Conservation (phyloP, 2,329 filamentous ascomycete genomes). For the Septoria linicola region DNA sequence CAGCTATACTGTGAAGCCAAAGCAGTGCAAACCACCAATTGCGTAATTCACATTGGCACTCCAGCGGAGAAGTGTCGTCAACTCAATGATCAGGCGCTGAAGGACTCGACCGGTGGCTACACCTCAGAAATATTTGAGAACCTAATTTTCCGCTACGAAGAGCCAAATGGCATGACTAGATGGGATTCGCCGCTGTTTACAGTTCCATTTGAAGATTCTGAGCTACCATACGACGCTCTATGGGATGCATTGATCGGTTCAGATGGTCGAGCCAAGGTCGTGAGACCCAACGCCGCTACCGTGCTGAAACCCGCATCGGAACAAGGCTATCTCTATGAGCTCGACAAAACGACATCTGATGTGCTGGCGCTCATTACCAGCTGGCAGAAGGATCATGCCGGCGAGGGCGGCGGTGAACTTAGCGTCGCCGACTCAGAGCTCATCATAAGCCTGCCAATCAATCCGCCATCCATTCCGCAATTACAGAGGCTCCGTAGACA, state of each 20-base stretch:
- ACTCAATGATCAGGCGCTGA: slow-evolving; percentile 56
- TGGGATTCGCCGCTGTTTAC: slow-evolving; percentile 85
- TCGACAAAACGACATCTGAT: slow-evolving; percentile 76
- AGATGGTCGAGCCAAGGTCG: slow-evolving; percentile 62
- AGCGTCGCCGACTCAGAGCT: slow-evolving; percentile 52
- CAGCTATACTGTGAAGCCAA: slow-evolving; percentile 84
- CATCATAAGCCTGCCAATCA: slow-evolving; percentile 65
- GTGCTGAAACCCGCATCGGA: slow-evolving; percentile 63
- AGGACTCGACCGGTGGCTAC: slow-evolving; percentile 45
- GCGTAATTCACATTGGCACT: slow-evolving; percentile 66
- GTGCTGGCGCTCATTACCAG: slow-evolving; percentile 69
- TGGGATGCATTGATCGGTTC: slow-evolving; percentile 69
- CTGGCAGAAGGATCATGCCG: slow-evolving; percentile 63
- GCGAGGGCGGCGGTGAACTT: slow-evolving; percentile 62
- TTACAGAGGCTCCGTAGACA: slow-evolving; percentile 75
- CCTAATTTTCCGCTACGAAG: slow-evolving; percentile 77
- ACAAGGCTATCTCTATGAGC: slow-evolving; percentile 73
- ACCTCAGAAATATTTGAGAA: slow-evolving; percentile 69
- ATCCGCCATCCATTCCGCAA: slow-evolving; percentile 66
- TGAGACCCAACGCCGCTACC: slow-evolving; percentile 74
- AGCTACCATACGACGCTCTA: slow-evolving; percentile 65
- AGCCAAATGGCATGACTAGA: slow-evolving; percentile 78
- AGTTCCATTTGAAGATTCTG: slow-evolving; percentile 71
- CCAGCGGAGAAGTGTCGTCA: slow-evolving; percentile 55
- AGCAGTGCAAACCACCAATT: slow-evolving; percentile 71